Base-by-base conservation (phyloP, 495 filamentous ascomycete genomes). In the Trichoderma gamsii region DNA sequence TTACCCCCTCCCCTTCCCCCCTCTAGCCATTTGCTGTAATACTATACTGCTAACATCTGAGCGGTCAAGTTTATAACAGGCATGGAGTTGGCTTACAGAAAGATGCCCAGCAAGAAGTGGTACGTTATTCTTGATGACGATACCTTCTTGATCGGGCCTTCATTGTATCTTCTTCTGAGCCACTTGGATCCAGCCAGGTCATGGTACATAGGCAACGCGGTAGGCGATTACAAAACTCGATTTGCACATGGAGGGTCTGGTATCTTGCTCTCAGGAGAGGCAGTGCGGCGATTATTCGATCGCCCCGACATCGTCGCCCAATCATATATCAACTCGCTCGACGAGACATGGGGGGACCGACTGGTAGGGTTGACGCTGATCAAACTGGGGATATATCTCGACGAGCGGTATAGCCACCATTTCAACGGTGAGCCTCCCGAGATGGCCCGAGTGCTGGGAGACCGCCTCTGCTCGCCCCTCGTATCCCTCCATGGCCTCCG, bases 231-330 rank as follows among this genome's bases (percentile, higher is more conserved):
- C 70, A 75, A 75, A 38, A 73, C 72, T 2, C 79, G 81, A 63
- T 83, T 83, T 69, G 80, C 80, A 16, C 81, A 83, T 68, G 81
- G 81, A 9, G 80, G 81, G 8, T 82, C 80, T 6, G 77, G 76
- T 21, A 72, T 82, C 23, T 70, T 82, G 35, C 70, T 83, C 15
- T 82, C 80, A 0, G 77, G 77, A 29, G 80, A 75, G 9, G 73
- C 80, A 67, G 74, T 83, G 66, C 71, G 69, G 12, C 66, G 70
- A 16, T 71, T 82, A 18, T 75, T 76, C 65, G 72, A 73, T 18
- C 72, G 77, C 67, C 76, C 76, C 0, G 65, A 71, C 8, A 66
- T 78, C 2, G 78, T 77, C 11, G 66, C 71, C 4, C 68, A 69
- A 25, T 73, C 73, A 27, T 70, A 81, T 65, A 23, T 76, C 64